phyloP scores from a whole-genome alignment of 352 stramenopile genomes.

The Blastocystis sp. region DNA sequence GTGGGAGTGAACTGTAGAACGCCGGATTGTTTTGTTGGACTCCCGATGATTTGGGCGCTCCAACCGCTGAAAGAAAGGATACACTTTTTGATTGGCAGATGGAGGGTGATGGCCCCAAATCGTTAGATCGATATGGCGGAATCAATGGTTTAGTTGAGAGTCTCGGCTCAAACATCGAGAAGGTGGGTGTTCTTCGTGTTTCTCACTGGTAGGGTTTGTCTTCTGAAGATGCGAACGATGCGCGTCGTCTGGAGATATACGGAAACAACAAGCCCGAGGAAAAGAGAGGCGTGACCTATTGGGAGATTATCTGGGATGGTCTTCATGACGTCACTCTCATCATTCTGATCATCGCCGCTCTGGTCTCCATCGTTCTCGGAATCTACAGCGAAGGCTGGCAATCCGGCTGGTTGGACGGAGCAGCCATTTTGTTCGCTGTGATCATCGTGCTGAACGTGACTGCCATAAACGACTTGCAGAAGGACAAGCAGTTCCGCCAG shows the following conservation, averaged over 20 bases:
- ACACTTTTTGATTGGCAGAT: conserved; percentile 60
- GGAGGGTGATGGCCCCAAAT: conserved; percentile 29
- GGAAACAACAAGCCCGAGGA: conserved; percentile 62
- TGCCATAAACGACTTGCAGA: conserved; percentile 80
- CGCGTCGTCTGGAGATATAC: conserved; percentile 55
- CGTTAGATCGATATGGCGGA: conserved; percentile 38
- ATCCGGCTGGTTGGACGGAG: conserved; percentile 76
- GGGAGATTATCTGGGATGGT: conserved; percentile 77
- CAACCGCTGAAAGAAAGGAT: conserved; percentile 42
- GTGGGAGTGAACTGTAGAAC: not conserved
- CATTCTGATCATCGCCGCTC: conserved; percentile 74
- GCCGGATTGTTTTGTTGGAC: not conserved
- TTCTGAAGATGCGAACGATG: conserved; percentile 37
- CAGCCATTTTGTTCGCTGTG: conserved; percentile 79
- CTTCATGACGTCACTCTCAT: conserved; percentile 81
- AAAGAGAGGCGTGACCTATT: conserved; percentile 59
- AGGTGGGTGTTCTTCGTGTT: not conserved
- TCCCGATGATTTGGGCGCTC: conserved; percentile 45
- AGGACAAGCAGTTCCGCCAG: conserved; percentile 78
- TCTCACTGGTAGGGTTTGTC: conserved; percentile 43
- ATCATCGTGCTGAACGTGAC: conserved; percentile 78
- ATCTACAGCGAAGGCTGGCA: conserved; percentile 68
- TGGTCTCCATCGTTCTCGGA: conserved; percentile 74
- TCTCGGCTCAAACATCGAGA: conserved; percentile 53
- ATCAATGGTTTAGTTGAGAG: conserved; percentile 7